Evolutionary conservation across 2,329 filamentous ascomycete species (phyloP), one percentile per base, ranked within the genome.

Genomic region (Alternaria sp.): DNA sequence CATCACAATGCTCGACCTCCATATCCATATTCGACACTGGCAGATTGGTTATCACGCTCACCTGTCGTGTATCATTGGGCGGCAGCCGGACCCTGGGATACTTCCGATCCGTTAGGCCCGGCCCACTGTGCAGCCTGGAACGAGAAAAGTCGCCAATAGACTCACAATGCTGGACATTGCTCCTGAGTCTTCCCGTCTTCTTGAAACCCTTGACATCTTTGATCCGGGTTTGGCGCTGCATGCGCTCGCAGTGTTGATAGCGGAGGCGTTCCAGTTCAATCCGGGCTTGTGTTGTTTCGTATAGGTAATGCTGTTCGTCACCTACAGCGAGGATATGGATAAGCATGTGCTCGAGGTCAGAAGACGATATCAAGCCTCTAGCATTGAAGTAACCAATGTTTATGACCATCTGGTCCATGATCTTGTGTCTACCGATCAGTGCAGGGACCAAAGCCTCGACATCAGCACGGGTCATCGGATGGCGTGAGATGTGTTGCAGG

Each of bases 381-480:
- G 40, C 32, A 19, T 40, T 30, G 19, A 50, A 51, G 25, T 55
- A 59, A 1, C 56, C 49, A 7, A 61, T 65, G 25, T 67, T 67
- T 4, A 40, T 15, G 19, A 57, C 45, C 7, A 67, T 17, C 49
- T 57, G 53, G 17, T 50, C n/a, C 28, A 60, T 60, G 15, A 65
- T 13, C 6, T 3, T 17, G 5, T 3, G 12, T 8, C 61, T 59
- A 9, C 15, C 12, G 52, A 49, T 28, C 8, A 65, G 19, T 6
- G 45, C 32, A n/a, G 62, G 52, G 9, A 65, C 32, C 13, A 67
- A 19, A 3, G 17, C 49, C 17, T 66, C 50, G 4, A 63, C 40
- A 23, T 66, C 65, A 32, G 53, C 13, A 6, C 61, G 40, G 0
- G 40, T 61, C 19, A 32, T 50, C 3, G 57, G 21, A 2, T 44